Evolutionary conservation across 345 rosid genomes (phyloP), one percentile per base, ranked within the genome.

Genomic region (Mercurialis annua): DNA sequence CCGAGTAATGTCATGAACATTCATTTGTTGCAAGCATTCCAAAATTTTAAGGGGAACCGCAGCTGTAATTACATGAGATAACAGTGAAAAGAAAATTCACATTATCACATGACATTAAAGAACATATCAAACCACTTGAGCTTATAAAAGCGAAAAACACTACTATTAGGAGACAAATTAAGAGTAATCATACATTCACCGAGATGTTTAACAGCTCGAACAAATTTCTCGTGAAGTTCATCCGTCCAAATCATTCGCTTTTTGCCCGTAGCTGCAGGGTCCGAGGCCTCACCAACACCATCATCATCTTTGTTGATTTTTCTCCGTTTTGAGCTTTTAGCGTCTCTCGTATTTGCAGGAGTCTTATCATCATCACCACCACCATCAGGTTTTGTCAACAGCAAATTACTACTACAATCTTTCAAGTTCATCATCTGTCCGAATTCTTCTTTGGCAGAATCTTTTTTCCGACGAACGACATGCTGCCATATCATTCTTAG

Each of bases 11-110:
- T 26, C 58, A 18, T 50, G 51, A 27, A 59, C 68, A 44, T 74
- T 72, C 84, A 77, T 81, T 55, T 27, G 47, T 40, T 60, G 67
- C 84, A 81, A 66, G 27, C 66, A 52, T 38, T 81, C 80, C 77
- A 81, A 59, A 31, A 81, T 81, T 59, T 75, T 78, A 76, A 65
- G 72, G 1, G 84, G 84, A 72, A 77, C 79, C 55, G 72, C 79
- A 43, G 66, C 84, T 77, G 79, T 66, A 74, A 20, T 43, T 6
- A 43, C 56, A 51, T n/a, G 26, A 51, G 56, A 40, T 40, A 8
- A 40, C 1, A 51, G 29, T n/a, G 11, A n/a, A n/a, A 64, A 29
- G 1, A 46, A 46, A 4, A 34, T 34, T 40, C 5, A 40, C 44
- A 40, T 3, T 1, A 40, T 40, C 44, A 40, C 40, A 36, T 3